Evolutionary conservation across 805 yeast species (phyloP).

Genomic region (Sugiyamaella boreocaroliniensis): DNA sequence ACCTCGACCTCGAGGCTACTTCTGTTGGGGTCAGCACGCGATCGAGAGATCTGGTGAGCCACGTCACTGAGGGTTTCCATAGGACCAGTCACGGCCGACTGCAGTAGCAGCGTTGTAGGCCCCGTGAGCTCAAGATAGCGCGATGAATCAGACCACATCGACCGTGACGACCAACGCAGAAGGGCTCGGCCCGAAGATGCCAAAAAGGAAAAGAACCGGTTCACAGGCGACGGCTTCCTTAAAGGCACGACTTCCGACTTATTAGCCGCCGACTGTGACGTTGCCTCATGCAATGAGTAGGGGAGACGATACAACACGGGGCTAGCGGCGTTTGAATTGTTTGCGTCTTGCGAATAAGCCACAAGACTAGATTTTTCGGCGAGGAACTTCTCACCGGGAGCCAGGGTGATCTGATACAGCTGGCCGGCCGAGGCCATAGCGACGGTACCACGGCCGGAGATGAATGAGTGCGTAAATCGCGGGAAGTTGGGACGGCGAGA

Average conservation of each 20-base stretch:
- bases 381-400: constrained; percentile 35
- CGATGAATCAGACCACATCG: constrained; percentile 7
- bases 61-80: not conserved
- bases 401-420: constrained; percentile 34
- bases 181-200: not conserved
- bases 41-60: not conserved
- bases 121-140: constrained; percentile 12
- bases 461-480: constrained; percentile 29
- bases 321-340: constrained; percentile 8
- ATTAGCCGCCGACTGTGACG: not conserved
- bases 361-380: constrained; percentile 37
- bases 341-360: constrained; percentile 33
- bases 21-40: not conserved
- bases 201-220: not conserved
- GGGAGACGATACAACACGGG: constrained; percentile 6
- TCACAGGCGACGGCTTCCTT: not conserved
- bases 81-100: constrained; percentile 3
- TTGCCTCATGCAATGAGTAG: not conserved
- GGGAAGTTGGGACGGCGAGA: constrained; percentile 14
- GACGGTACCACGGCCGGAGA: constrained; percentile 41
- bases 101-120: constrained; percentile 16
- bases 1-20: constrained; percentile 1
- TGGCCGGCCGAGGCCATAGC: constrained; percentile 36
- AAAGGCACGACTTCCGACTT: not conserved
- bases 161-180: not conserved